A percentile compares a stretch with the other conserved stretches of the same genome.
These are phyloP conservation scores for Candida buenavistaensis DNA, from an alignment of 1,139 yeast species.

Conservation along the genomic window DNA sequence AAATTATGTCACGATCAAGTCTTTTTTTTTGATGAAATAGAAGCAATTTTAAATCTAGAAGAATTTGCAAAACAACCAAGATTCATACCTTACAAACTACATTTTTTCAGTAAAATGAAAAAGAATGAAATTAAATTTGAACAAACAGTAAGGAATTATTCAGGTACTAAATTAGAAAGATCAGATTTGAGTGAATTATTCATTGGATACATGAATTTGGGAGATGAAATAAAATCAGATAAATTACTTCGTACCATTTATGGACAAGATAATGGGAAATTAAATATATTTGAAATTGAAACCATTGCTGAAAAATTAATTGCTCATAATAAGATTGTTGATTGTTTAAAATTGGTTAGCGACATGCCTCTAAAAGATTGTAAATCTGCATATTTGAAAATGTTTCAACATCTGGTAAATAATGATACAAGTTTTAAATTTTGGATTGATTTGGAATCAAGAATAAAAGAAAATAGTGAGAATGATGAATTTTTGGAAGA, in stretches of 20 bases:
- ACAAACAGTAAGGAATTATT: neutral
- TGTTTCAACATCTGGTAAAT: slow-evolving; percentile 18
- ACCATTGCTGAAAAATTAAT: slow-evolving; percentile 29
- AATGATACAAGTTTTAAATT: slow-evolving; percentile 1
- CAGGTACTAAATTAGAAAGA: slow-evolving; percentile 29
- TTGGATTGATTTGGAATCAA: slow-evolving; percentile 1
- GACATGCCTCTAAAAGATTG: slow-evolving; percentile 22
- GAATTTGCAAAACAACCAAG: neutral
- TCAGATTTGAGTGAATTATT: slow-evolving; percentile 37
- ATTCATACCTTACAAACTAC: neutral
- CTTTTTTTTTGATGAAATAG: neutral
- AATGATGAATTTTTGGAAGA: slow-evolving; percentile 2
- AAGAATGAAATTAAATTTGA: neutral
- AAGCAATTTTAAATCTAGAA: neutral
- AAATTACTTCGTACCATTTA: slow-evolving; percentile 31
- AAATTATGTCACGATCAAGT: slow-evolving; percentile 3
- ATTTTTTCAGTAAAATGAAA: neutral
- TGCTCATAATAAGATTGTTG: slow-evolving; percentile 22
- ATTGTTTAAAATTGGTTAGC: slow-evolving; percentile 24
- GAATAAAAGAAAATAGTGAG: neutral
- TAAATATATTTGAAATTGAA: slow-evolving; percentile 27
- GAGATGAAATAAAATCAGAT: slow-evolving; percentile 31
- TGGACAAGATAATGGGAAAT: slow-evolving; percentile 24
- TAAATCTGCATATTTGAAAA: slow-evolving; percentile 26
- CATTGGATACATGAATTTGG: slow-evolving; percentile 26